Conservation (phyloP, 192 early-diverging fungal species). For the Phlyctochytrium arcticum region DNA sequence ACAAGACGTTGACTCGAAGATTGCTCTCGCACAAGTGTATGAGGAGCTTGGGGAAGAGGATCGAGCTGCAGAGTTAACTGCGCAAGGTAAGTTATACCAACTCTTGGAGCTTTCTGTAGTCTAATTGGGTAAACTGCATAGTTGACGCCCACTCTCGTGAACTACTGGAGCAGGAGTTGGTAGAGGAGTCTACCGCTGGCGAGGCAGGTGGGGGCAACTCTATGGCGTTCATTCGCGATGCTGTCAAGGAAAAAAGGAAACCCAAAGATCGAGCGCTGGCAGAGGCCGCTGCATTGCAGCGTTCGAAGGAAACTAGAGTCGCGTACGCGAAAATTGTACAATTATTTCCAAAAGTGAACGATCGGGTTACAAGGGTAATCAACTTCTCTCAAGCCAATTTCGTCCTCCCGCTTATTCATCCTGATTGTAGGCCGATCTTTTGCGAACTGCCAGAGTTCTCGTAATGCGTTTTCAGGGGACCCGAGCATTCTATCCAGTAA, state of each 20-base stretch:
- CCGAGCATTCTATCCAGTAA: conserved; percentile 34
- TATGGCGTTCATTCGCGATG: neutral
- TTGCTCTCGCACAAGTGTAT: conserved; percentile 67
- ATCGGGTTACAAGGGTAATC: conserved; percentile 10
- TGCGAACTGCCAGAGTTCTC: conserved; percentile 28
- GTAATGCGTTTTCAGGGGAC: conserved; percentile 34
- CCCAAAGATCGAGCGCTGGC: conserved; percentile 12
- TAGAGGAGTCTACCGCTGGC: neutral
- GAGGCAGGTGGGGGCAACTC: neutral
- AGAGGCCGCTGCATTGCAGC: conserved; percentile 11
- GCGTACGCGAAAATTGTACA: neutral
- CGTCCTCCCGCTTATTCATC: neutral
- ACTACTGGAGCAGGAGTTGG: conserved; percentile 5
- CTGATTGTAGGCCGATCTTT: conserved; percentile 25
- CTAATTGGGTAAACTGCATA: neutral
- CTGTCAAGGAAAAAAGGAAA: neutral
- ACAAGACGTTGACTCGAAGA: conserved; percentile 58
- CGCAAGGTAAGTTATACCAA: neutral
- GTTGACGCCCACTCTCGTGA: neutral
- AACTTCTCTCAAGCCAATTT: neutral
- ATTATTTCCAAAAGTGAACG: neutral
- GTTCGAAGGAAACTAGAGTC: neutral
- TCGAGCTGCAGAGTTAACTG: conserved; percentile 23
- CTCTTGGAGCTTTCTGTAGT: neutral
- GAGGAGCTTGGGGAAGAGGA: conserved; percentile 63